Evolutionary conservation across 495 filamentous ascomycete species (phyloP), one percentile per base, ranked within the genome.

Genomic region (Neurospora sp.): DNA sequence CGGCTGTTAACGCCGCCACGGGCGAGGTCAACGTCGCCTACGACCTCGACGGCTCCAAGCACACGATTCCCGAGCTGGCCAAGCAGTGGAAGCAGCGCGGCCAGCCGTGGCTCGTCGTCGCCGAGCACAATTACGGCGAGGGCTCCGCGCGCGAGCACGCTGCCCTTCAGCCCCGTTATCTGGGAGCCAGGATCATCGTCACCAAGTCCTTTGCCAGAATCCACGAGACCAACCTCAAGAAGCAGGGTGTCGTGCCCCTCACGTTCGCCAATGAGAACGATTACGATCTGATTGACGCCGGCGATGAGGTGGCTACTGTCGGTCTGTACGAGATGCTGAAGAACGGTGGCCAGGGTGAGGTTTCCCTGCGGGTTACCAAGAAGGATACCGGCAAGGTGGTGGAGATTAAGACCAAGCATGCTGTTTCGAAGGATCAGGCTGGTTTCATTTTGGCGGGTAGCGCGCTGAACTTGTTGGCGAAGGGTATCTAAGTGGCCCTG

Each of bases 221-320:
- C 82, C 96, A 99, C 84, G 96, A 99, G 87, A 97, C 96, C 20
- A 99, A 99, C 83, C 84, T 99, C 39, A 99, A 99, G 90, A 98
- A 99, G 86, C 96, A 99, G 85, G 96, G 96, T 73, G 92, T 99
- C 18, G 94, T 98, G 27, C 96, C 96, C 0, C 83, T 99, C 74
- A 96, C 92, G 0, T 97, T 99, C 78, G 92, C 84, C 3, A 86
- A 96, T 78, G 92, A 92, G 78, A 84, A 83, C n/a, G 96, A 98
- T 80, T 99, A 99, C 79, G 93, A 94, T 74, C 82, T 82, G 70
- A 90, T 99, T 69, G 83, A 86, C 41, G 93, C 93, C 1, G 92
- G 93, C 75, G 96, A 99, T 80, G 84, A 89, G 72, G 93, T 98
- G 39, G 84, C 82, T 9, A 97, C 94, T 0, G 87, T 92, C 31